Percentiles rank a stretch among this genome's conserved stretches.
These are phyloP conservation scores for Cutaneotrichosporon cyanovorans DNA, from an alignment of 1,284 basidiomycete species.

Conservation along the genomic window DNA sequence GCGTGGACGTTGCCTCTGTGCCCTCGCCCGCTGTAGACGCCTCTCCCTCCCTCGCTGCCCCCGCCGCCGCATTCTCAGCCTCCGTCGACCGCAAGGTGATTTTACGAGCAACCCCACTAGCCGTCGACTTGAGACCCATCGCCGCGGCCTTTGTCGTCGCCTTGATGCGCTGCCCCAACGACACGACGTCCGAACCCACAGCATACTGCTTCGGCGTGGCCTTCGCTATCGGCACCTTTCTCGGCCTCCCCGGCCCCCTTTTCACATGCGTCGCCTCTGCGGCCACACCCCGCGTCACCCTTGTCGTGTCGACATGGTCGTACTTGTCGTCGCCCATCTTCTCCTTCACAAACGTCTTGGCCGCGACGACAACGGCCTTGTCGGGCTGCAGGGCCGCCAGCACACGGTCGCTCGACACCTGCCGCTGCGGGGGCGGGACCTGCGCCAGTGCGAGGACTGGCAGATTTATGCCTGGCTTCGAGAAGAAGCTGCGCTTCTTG, in stretches of 20 bases:
- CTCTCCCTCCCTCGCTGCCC: not conserved
- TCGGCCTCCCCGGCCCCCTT: not conserved
- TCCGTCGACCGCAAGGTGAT: constrained; percentile 6
- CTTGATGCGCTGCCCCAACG: constrained; percentile 6
- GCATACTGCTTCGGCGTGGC: constrained; percentile 4
- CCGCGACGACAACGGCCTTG: constrained; percentile 6
- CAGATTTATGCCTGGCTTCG: constrained; percentile 1
- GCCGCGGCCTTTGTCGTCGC: constrained; percentile 1
- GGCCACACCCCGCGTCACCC: constrained; percentile 7
- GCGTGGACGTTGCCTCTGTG: no score
- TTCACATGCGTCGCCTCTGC: not conserved
- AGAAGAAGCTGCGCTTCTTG: constrained; percentile 16
- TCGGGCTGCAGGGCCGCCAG: constrained; percentile 17
- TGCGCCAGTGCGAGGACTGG: constrained; percentile 5
- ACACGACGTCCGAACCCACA: not conserved
- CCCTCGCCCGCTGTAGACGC: no score
- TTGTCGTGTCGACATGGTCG: constrained; percentile 1
- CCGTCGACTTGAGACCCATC: no score
- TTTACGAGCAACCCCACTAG: constrained; percentile 4
- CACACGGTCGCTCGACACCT: constrained; percentile 10
- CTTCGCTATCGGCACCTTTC: not conserved
- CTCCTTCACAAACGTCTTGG: constrained; percentile 17
- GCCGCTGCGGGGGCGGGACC: constrained; percentile 5
- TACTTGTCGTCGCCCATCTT: constrained; percentile 18
- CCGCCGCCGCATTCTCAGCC: not conserved